Conservation (phyloP, 805 yeast genomes). For the Metschnikowia anglica region DNA sequence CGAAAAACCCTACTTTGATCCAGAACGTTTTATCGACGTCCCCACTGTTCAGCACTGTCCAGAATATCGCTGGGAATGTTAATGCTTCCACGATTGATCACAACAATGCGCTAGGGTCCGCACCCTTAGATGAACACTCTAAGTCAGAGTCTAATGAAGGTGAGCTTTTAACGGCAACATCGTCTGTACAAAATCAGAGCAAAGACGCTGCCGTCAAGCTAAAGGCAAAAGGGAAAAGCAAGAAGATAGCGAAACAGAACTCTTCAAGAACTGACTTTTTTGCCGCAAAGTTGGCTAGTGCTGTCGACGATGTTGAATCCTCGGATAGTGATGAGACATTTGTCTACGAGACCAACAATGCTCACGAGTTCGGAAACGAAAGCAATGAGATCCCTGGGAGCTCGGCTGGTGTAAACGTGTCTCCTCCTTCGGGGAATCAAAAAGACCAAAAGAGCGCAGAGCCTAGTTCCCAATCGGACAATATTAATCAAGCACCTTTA, state of each 20-base stretch:
- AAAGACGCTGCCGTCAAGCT: constrained; percentile 11
- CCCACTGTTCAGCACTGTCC: constrained; percentile 26
- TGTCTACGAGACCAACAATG: constrained; percentile 76
- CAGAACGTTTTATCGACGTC: constrained; percentile 38
- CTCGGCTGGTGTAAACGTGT: neutral
- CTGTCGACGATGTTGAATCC: constrained; percentile 84
- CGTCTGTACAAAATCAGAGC: constrained; percentile 7
- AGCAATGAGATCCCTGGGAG: constrained; percentile 5
- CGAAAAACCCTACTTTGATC: constrained; percentile 35
- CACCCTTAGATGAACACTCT: constrained; percentile 1
- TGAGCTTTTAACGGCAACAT: constrained; percentile 4
- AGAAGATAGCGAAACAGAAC: constrained; percentile 44
- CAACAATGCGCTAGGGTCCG: neutral
- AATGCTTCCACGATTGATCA: neutral
- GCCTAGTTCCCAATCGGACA: constrained; percentile 6
- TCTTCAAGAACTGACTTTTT: constrained; percentile 87
- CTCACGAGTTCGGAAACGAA: constrained; percentile 24
- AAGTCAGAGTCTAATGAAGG: constrained; percentile 6
- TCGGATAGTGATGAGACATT: constrained; percentile 93
- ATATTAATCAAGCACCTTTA: constrained; percentile 16
- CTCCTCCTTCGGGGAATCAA: neutral
- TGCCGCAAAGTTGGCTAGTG: constrained; percentile 92
- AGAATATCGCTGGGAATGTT: constrained; percentile 7
- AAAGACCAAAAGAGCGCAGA: constrained; percentile 8
- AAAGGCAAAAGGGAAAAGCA: constrained; percentile 24